Evolutionary conservation across 1,284 basidiomycete genomes (phyloP).

Genomic region (Irpex sp.): DNA sequence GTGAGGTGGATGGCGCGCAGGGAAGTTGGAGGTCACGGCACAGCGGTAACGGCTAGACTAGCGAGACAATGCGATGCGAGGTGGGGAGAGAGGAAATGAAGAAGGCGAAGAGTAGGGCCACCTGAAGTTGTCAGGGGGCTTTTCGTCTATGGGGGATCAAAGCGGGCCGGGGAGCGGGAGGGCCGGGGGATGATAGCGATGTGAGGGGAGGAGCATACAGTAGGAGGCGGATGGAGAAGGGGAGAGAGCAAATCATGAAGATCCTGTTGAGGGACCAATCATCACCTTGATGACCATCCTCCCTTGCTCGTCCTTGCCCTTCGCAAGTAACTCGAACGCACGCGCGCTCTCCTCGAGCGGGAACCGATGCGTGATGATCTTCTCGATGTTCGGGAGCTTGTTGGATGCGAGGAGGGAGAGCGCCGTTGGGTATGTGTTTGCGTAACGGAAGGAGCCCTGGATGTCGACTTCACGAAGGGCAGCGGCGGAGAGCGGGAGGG

Average conservation of each 20-base stretch:
- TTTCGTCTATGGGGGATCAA: not conserved
- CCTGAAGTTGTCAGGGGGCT: not conserved
- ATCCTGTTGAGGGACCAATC: slow-evolving; percentile 39
- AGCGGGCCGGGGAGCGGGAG: not conserved
- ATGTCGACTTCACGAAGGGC: slow-evolving; percentile 91
- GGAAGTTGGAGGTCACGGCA: not conserved
- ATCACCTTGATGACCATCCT: slow-evolving; percentile 86
- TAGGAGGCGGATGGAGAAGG: not conserved
- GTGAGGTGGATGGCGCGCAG: not conserved
- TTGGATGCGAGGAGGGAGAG: slow-evolving; percentile 69
- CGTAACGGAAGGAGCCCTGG: slow-evolving; percentile 87
- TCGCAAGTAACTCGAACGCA: slow-evolving; percentile 78
- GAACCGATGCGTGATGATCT: slow-evolving; percentile 82
- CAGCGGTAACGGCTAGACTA: not conserved
- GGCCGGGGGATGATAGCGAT: not conserved
- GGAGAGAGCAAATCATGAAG: not conserved
- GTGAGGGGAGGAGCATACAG: not conserved
- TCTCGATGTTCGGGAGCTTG: slow-evolving; percentile 60
- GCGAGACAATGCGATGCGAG: not conserved
- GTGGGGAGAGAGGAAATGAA: not conserved
- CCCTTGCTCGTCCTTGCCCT: slow-evolving; percentile 75
- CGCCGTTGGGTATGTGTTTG: slow-evolving; percentile 86
- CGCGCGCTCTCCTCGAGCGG: slow-evolving; percentile 58
- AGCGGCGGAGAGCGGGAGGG: slow-evolving; percentile 80
- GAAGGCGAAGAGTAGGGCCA: not conserved